Evolutionary conservation across 345 rosid species (phyloP).

Genomic region (Citrus maxima): DNA sequence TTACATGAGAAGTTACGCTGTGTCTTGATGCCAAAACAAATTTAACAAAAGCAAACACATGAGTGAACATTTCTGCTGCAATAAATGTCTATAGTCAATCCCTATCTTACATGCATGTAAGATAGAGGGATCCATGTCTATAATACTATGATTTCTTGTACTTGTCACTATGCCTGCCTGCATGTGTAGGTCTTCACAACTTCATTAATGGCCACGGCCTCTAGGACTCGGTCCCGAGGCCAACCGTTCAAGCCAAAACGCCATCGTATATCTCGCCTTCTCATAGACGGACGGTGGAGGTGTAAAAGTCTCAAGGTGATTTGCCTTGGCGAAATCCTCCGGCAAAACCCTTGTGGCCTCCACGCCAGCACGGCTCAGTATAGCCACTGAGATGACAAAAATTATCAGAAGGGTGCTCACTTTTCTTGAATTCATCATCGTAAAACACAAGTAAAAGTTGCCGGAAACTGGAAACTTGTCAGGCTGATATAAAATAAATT

Average conservation of each 20-base stretch:
- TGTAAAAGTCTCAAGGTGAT: slow-evolving; percentile 18
- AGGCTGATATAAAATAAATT: background rate
- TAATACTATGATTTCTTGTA: background rate
- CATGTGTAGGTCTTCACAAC: background rate
- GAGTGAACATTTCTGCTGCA: background rate
- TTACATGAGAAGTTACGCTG: background rate
- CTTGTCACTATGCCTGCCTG: background rate
- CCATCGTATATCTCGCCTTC: slow-evolving; percentile 29
- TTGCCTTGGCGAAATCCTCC: slow-evolving; percentile 30
- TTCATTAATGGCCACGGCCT: slow-evolving; percentile 25
- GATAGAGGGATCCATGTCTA: no score
- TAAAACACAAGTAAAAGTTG: background rate
- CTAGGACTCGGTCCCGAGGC: slow-evolving; percentile 42
- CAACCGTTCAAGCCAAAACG: slow-evolving; percentile 27
- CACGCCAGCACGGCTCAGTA: slow-evolving; percentile 24
- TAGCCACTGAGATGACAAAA: slow-evolving; percentile 19
- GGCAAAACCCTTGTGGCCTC: slow-evolving; percentile 39
- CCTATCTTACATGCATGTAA: no score
- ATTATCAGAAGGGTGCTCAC: slow-evolving; percentile 17
- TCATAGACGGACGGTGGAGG: slow-evolving; percentile 19
- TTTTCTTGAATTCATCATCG: slow-evolving; percentile 20
- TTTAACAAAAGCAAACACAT: background rate
- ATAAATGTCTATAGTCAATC: background rate
- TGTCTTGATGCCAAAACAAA: background rate
- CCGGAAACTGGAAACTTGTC: background rate